These are phyloP conservation scores for Plantago elongata DNA, from an alignment of 257 asterid species.

Conservation along the genomic window DNA sequence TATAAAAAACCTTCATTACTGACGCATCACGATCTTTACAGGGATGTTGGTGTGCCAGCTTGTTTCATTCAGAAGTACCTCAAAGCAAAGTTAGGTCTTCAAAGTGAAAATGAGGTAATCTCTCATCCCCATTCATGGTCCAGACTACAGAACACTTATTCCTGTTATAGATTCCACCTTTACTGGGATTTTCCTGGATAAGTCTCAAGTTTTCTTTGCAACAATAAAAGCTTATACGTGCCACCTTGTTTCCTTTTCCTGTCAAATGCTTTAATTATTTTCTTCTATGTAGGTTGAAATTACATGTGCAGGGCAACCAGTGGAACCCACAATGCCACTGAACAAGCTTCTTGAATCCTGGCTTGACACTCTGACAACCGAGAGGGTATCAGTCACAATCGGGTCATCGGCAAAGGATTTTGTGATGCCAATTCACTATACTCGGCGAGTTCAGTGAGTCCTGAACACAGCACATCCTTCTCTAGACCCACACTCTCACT, in stretches of 20 bases:
- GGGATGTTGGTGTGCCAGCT: constrained; percentile 73
- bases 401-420: constrained; percentile 72
- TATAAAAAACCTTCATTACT: constrained; percentile 1
- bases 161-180: too few species aligned
- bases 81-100: constrained; percentile 39
- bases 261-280: constrained; percentile 3
- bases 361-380: constrained; percentile 42
- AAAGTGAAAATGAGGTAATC: constrained; percentile 46
- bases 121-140: neutral
- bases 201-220: neutral
- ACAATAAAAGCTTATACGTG: neutral
- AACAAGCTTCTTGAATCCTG: constrained; percentile 44
- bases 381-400: constrained; percentile 36
- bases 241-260: neutral
- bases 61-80: constrained; percentile 54
- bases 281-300: constrained; percentile 47
- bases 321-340: constrained; percentile 42
- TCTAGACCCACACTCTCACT: too few species aligned
- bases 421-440: constrained; percentile 60
- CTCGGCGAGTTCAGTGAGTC: constrained; percentile 27
- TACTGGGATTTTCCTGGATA: neutral
- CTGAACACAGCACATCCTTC: too few species aligned
- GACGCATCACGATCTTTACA: constrained; percentile 21
- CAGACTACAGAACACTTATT: too few species aligned
- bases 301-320: constrained; percentile 54